phyloP scores from a whole-genome alignment of 2,329 filamentous ascomycete genomes.

The Hymenoscyphus infarciens region DNA sequence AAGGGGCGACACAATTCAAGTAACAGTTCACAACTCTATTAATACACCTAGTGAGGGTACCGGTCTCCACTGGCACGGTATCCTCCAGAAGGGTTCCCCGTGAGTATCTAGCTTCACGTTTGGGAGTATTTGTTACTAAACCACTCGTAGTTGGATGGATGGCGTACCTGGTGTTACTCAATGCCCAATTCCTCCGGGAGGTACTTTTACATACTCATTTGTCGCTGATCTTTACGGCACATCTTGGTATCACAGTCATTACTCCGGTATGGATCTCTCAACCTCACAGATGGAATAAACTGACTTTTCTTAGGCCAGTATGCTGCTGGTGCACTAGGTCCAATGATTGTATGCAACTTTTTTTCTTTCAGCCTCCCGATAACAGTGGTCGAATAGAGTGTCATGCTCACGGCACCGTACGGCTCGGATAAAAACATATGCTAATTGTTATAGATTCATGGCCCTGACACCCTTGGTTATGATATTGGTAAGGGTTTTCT shows the following conservation, averaged over 20 bases:
- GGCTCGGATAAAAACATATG: not conserved
- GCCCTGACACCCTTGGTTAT: constrained; percentile 53
- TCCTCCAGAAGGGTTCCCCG: constrained; percentile 41
- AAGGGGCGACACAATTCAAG: constrained; percentile 45
- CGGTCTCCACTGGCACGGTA: constrained; percentile 45
- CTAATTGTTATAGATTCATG: constrained; percentile 43
- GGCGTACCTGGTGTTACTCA: constrained; percentile 51
- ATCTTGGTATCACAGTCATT: constrained; percentile 61
- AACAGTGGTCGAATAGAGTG: not conserved
- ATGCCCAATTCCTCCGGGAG: constrained; percentile 58
- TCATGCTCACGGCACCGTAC: not conserved
- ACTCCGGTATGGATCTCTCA: constrained; percentile 33
- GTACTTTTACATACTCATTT: constrained; percentile 31
- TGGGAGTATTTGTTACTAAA: not conserved
- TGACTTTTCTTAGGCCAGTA: constrained; percentile 36
- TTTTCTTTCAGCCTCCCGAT: not conserved
- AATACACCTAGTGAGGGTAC: constrained; percentile 38
- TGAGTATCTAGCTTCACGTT: constrained; percentile 8
- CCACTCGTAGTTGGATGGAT: constrained; percentile 33
- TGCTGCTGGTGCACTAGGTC: constrained; percentile 54
- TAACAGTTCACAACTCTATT: constrained; percentile 68
- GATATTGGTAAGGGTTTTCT: constrained; percentile 43
- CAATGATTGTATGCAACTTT: constrained; percentile 42
- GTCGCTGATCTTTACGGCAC: constrained; percentile 42
- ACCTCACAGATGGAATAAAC: not conserved